Evolutionary conservation across 106 monocot genomes (phyloP).

Genomic region (Allium sativum): DNA sequence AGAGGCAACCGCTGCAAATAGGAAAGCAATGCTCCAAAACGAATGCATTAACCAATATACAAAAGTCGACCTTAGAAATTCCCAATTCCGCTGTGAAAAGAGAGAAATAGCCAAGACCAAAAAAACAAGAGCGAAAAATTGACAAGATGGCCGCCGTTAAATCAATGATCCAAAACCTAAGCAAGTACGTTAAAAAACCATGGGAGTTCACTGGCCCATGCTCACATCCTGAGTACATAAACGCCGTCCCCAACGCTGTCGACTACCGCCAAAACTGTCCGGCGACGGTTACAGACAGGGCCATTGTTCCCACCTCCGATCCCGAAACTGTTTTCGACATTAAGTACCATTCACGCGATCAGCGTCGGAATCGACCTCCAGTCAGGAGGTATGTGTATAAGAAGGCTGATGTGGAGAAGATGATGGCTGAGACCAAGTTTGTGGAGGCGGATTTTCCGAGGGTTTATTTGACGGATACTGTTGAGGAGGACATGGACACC

Average conservation of each 20-base stretch:
- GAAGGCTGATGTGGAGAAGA: slow-evolving; percentile 63
- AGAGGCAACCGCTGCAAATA: too few relatives aligned
- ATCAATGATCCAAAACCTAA: slow-evolving; percentile 39
- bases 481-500: slow-evolving; percentile 62
- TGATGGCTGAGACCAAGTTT: slow-evolving; percentile 69
- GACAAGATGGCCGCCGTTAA: slow-evolving; percentile 20
- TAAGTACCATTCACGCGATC: slow-evolving; percentile 78
- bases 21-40: too few relatives aligned
- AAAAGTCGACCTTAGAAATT: too few relatives aligned
- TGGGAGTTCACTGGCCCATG: slow-evolving; percentile 98
- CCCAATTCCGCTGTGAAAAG: too few relatives aligned
- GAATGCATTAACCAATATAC: too few relatives aligned
- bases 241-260: slow-evolving; percentile 48
- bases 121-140: too few relatives aligned
- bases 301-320: slow-evolving; percentile 63
- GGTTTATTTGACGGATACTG: slow-evolving; percentile 42
- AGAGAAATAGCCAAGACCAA: too few relatives aligned
- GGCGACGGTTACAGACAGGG: slow-evolving; percentile 40
- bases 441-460: slow-evolving; percentile 40
- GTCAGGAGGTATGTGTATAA: slow-evolving; percentile 38
- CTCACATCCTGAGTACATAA: slow-evolving; percentile 70
- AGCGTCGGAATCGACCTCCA: slow-evolving; percentile 73
- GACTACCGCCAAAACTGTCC: slow-evolving; percentile 85
- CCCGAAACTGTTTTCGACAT: slow-evolving; percentile 86
- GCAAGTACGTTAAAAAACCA: slow-evolving; percentile 66